Conservation (phyloP, 1,284 basidiomycete species). For the Acaromyces ingoldii region DNA sequence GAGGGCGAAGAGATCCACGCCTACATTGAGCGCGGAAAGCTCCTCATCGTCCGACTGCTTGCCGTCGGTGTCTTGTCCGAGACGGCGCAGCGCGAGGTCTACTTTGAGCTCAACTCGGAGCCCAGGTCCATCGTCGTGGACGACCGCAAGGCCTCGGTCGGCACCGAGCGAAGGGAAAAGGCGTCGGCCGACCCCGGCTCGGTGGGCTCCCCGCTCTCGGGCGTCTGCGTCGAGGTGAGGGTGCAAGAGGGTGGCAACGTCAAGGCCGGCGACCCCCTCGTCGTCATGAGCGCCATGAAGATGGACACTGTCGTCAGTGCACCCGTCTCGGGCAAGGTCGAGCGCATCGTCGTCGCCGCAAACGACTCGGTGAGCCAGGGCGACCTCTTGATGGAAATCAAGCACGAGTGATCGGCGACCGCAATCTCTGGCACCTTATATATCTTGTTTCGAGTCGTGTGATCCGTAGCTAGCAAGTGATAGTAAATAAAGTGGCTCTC, state of each 20-base stretch:
- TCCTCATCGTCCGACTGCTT: constrained; percentile 86
- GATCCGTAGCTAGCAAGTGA: no score
- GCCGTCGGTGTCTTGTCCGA: constrained; percentile 89
- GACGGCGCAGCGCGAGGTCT: constrained; percentile 88
- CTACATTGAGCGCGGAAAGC: constrained; percentile 93
- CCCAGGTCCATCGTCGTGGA: constrained; percentile 62
- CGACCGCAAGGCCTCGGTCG: constrained; percentile 92
- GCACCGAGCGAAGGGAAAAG: constrained; percentile 84
- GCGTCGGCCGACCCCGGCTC: constrained; percentile 87
- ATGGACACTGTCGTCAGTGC: constrained; percentile 89
- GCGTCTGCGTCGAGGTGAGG: constrained; percentile 94
- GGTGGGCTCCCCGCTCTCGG: constrained; percentile 74
- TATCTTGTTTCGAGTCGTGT: no score
- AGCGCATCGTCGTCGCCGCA: constrained; percentile 71
- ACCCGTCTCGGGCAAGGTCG: constrained; percentile 89
- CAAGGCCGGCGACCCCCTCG: constrained; percentile 92
- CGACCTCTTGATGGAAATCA: constrained; percentile 77
- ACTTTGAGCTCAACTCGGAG: constrained; percentile 69
- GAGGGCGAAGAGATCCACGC: constrained; percentile 94
- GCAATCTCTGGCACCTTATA: no score
- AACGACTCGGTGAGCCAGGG: constrained; percentile 81
- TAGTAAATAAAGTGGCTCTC: no score
- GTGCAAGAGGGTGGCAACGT: constrained; percentile 95
- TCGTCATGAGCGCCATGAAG: constrained; percentile 56
- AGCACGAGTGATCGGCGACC: constrained; percentile 59